Base-by-base conservation (phyloP, 345 rosid species). In the Pistacia integerrima region DNA sequence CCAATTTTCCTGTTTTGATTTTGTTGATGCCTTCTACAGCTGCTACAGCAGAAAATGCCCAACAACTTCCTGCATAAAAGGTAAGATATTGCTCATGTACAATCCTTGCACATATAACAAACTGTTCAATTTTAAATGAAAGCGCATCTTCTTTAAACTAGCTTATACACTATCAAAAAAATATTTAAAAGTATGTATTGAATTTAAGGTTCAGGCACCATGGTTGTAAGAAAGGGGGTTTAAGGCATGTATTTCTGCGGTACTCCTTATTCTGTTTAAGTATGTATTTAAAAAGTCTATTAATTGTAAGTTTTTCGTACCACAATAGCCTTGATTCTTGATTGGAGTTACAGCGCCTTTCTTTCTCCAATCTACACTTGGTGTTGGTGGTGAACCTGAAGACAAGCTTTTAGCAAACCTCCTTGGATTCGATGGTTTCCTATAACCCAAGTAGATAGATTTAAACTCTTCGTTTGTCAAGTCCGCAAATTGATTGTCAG, bases 1-100 rank as follows among this genome's bases (percentile, higher is more conserved):
- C 62, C 66, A 93, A 74, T 13, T 80, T 84, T 58, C 94, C 93
- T 25, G 94, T 91, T 74, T 84, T 86, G 67, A 96, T 87, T 75
- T 87, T 79, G 88, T 86, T 86, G 85, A 92, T 84, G 78, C 97
- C 94, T 85, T 96, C 94, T 22, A 93, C 82, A 1, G 99, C 95
- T 58, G 94, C 93, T 69, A 93, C 91, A 5, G 99, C 90, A 4
- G 98, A 89, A 51, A 96, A 96, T 7, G 98, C 99, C 99, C 99
- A 96, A 71, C 98, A 96, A 72, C 97, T 88, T 74, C 97, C 97
- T 92, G 89, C 41, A 77, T 25, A 52, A 55, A 63, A 64, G 20
- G 76, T 52, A 38, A 60, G 18, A 73, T 33, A 33, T 70, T 70
- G 62, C 0, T 73, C 41, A 61, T 61, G 20, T 30, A 8, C 33